Conservation (phyloP, 306 rosid species). For the Morella rubra region DNA sequence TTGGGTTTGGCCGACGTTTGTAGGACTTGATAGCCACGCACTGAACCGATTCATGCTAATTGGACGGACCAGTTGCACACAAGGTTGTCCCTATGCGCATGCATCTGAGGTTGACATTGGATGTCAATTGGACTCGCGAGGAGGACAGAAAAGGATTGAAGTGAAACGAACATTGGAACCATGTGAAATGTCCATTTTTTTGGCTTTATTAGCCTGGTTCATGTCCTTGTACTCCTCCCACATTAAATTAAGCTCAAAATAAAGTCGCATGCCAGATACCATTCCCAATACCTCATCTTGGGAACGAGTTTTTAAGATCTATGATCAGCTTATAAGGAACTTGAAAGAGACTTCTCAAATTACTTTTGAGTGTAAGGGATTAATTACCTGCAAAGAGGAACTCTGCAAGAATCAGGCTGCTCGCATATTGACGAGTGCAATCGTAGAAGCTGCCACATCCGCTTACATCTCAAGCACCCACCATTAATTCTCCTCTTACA, state of each 20-base stretch:
- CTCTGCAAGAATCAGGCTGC: slow-evolving; percentile 68
- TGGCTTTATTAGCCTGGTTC: slow-evolving; percentile 1
- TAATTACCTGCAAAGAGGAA: slow-evolving; percentile 92
- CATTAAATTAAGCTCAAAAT: too few relatives aligned
- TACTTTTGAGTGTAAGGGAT: neutral
- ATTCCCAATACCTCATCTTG: too few relatives aligned
- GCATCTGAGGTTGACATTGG: too few relatives aligned
- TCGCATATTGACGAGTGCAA: slow-evolving; percentile 79
- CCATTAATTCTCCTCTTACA: slow-evolving; percentile 51
- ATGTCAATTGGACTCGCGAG: too few relatives aligned
- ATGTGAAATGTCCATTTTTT: neutral
- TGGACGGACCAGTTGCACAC: neutral
- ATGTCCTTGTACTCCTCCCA: neutral
- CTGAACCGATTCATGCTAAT: neutral
- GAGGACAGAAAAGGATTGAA: neutral
- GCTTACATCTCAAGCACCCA: slow-evolving; percentile 77
- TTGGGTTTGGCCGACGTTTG: neutral
- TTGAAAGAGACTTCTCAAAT: too few relatives aligned
- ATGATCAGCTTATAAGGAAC: too few relatives aligned
- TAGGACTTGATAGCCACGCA: neutral
- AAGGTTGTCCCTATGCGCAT: neutral
- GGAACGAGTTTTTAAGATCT: too few relatives aligned
- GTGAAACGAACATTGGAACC: neutral
- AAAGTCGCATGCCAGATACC: too few relatives aligned
- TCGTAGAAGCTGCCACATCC: slow-evolving; percentile 93